These are phyloP conservation scores for Ascochyta lentis DNA, from an alignment of 2,329 filamentous ascomycete species.

Conservation along the genomic window DNA sequence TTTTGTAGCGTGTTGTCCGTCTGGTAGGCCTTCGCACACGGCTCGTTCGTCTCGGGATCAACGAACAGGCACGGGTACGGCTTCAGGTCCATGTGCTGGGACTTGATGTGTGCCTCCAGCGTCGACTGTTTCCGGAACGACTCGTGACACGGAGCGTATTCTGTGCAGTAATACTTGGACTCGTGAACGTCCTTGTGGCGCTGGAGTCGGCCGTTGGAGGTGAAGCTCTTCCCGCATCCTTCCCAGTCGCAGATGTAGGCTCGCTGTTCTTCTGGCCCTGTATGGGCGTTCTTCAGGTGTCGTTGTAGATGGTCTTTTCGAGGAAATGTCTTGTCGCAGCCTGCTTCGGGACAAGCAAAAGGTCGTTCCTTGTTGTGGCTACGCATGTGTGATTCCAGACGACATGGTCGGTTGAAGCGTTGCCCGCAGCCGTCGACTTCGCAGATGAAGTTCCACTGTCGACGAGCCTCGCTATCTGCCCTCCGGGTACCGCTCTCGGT, in stretches of 20 bases:
- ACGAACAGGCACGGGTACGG: conserved; percentile 73
- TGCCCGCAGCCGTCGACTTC: conserved; percentile 77
- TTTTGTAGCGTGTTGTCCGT: conserved; percentile 72
- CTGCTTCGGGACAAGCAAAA: conserved; percentile 72
- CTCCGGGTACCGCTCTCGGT: conserved; percentile 37
- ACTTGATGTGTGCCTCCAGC: conserved; percentile 79
- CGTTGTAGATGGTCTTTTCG: conserved; percentile 86
- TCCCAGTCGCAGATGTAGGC: conserved; percentile 74
- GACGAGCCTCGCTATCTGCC: conserved; percentile 51
- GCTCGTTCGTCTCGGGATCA: conserved; percentile 58
- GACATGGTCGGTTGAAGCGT: conserved; percentile 85
- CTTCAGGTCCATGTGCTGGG: conserved; percentile 74
- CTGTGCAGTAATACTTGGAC: conserved; percentile 76
- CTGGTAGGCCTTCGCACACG: conserved; percentile 75
- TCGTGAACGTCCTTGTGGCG: conserved; percentile 81
- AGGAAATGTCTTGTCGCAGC: conserved; percentile 83
- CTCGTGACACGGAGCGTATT: conserved; percentile 72
- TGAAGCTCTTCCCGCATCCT: conserved; percentile 80
- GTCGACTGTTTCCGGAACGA: conserved; percentile 89
- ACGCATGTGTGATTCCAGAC: conserved; percentile 76
- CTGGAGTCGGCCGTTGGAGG: conserved; percentile 77
- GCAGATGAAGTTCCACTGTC: conserved; percentile 79
- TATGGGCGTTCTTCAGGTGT: conserved; percentile 84
- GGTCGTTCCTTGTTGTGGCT: conserved; percentile 87
- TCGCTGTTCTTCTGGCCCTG: conserved; percentile 61